Evolutionary conservation across 768 basidiomycete genomes (phyloP), one percentile per base, ranked within the genome.

Genomic region (Podaxis mareebaensis): DNA sequence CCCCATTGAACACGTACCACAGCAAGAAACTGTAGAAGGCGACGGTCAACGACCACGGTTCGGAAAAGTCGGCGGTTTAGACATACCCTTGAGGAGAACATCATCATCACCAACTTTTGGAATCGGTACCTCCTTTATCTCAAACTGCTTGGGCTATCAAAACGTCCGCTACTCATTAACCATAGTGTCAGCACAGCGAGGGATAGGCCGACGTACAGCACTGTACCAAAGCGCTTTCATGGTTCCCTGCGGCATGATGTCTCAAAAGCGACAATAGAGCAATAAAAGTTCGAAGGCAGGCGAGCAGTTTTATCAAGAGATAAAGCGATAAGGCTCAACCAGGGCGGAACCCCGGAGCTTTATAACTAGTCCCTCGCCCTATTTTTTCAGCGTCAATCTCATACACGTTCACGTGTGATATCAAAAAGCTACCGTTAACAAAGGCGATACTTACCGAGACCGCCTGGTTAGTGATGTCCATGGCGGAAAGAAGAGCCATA

Each of bases 51-150:
- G 24, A 44, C 38, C 20, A 15, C 44, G 17, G n/a, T 20, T 46
- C 44, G 2, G 20, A 4, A 52, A 64, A n/a, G 15, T 5, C n/a
- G 17, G 8, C 10, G 6, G 8, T 6, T 7, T 20, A 17, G 7
- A 56, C 73, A 64, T 62, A 81, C 85, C 83, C 76, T 87, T 86
- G 70, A 88, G 78, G 54, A 87, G 76, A 44, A 88, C 80, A 66
- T 89, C 81, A 60, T 84, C 79, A 62, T 84, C 82, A 30, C 74
- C 74, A 60, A 86, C 80, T 61, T 81, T 65, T 30, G 86, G 85
- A 44, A 87, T 77, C 24, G 83, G 78, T 11, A 82, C 80, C 13
- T 75, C 76, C 67, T 81, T 78, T 64, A 86, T 79, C 63, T 83
- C 81, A 58, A 87, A 83, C 55, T 85, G 71, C 57, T 76, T 75